Conservation (phyloP, 495 filamentous ascomycete species). For the Melanomma pulvis-pyrius region DNA sequence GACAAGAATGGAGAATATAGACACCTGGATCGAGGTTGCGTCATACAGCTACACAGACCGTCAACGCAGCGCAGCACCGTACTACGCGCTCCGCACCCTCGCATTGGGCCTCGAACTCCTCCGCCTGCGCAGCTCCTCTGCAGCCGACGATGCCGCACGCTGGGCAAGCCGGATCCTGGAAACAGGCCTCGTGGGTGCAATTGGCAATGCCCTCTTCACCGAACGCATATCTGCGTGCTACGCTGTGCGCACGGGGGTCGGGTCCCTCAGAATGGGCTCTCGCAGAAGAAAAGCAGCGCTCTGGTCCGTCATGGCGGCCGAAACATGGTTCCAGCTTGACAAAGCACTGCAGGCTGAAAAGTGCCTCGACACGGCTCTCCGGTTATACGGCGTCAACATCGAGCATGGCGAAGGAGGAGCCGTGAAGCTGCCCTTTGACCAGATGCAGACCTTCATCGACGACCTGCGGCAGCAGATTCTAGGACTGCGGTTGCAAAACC, state of each 20-base stretch:
- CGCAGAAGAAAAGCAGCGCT: slow-evolving; percentile 81
- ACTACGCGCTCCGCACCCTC: slow-evolving; percentile 76
- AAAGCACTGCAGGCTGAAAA: slow-evolving; percentile 70
- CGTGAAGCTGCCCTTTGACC: slow-evolving; percentile 56
- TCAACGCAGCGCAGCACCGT: slow-evolving; percentile 63
- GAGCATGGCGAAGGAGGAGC: slow-evolving; percentile 2
- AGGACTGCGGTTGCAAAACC: slow-evolving; percentile 3
- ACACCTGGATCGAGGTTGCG: slow-evolving; percentile 82
- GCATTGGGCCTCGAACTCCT: slow-evolving; percentile 79
- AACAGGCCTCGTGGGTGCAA: slow-evolving; percentile 67
- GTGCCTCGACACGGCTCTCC: slow-evolving; percentile 72
- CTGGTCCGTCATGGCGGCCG: slow-evolving; percentile 83
- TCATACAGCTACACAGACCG: slow-evolving; percentile 90
- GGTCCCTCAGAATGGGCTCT: slow-evolving; percentile 66
- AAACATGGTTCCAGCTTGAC: slow-evolving; percentile 74
- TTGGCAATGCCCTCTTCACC: slow-evolving; percentile 77
- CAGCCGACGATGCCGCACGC: slow-evolving; percentile 81
- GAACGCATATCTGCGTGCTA: slow-evolving; percentile 87
- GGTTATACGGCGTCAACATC: slow-evolving; percentile 61
- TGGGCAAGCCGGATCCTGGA: slow-evolving; percentile 85
- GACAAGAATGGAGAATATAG: slow-evolving; percentile 73
- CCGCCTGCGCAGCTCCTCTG: slow-evolving; percentile 71
- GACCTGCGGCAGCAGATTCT: slow-evolving; percentile 50
- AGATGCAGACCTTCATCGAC: slow-evolving; percentile 62
- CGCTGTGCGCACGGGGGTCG: slow-evolving; percentile 66